phyloP scores from a whole-genome alignment of 257 asterid species.

The Nicotiana noctiflora region DNA sequence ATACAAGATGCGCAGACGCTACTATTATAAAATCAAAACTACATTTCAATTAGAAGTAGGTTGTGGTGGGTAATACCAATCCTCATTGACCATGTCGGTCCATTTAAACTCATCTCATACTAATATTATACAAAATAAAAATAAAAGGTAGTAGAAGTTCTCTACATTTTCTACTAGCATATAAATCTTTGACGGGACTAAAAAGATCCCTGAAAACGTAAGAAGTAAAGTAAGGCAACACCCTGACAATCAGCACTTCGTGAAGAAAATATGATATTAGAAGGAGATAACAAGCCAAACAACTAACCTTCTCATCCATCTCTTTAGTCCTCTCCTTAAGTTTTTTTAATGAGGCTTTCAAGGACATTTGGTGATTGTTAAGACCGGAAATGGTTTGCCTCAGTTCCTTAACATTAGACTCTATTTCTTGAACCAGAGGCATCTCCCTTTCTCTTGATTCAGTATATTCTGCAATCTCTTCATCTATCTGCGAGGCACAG shows the following conservation, averaged over 20 bases:
- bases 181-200: background rate
- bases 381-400: constrained; percentile 53
- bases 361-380: constrained; percentile 61
- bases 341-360: constrained; percentile 52
- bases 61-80: too few species aligned
- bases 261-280: background rate
- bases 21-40: too few species aligned
- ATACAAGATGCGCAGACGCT: too few species aligned
- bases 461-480: constrained; percentile 48
- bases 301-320: constrained; percentile 69
- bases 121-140: too few species aligned
- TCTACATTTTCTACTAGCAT: background rate
- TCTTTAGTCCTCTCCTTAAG: constrained; percentile 70
- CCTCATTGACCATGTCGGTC: too few species aligned
- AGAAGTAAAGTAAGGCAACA: background rate
- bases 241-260: background rate
- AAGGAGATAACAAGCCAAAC: constrained; percentile 13
- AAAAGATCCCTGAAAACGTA: background rate
- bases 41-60: background rate
- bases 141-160: background rate
- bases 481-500: constrained; percentile 40
- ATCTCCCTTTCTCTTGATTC: constrained; percentile 53
- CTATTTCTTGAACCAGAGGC: constrained; percentile 61
- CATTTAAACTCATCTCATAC: too few species aligned
- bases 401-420: constrained; percentile 54